Base-by-base conservation (phyloP, 192 early-diverging fungal genomes). In the Gigaspora rosea region DNA sequence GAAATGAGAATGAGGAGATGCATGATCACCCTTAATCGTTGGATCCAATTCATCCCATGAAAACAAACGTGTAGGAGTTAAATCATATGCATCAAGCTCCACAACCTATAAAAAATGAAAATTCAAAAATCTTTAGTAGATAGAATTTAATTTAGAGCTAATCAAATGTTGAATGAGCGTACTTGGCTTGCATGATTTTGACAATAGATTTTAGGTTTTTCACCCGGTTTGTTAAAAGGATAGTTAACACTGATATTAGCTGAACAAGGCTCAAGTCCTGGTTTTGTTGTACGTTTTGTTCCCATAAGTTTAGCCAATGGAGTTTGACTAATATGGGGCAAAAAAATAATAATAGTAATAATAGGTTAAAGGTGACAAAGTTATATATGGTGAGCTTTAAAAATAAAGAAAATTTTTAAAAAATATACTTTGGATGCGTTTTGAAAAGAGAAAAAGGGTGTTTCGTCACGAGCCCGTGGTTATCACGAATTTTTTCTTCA, bases 1-100 rank as follows among this genome's bases (percentile, higher is more conserved):
- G 74, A 85, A 90, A 74, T 91, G 89, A 47, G 88, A 84, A 76
- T 95, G 91, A 46, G 94, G 90, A 41, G 88, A 86, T 27, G 90
- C 85, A 56, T 88, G 85, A 62, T 85, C 81, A 8, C 92, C 92
- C 75, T 83, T 86, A 73, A 94, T 91, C 20, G 80, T 79, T 12
- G 85, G 75, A 80, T 94, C 92, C 68, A 92, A 80, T 48, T 88
- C 86, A 46, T 88, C 82, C 81, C 87, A 87, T 32, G 89, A 87
- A 22, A 88, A 81, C 15, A 89, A 81, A n/a, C 88, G 84, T 18
- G 82, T 78, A 22, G 91, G 91, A 27, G 85, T 87, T 63, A 94
- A 79, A 72, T 88, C 91, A 59, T 85, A 85, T 18, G 91, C 84
- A 80, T 91, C 90, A 27, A 94, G 79, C 71, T 90, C 89, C 65